A percentile compares a stretch with the other conserved stretches of the same genome.
phyloP scores from a whole-genome alignment of 768 basidiomycete genomes.

The Boletus tomentosulus region DNA sequence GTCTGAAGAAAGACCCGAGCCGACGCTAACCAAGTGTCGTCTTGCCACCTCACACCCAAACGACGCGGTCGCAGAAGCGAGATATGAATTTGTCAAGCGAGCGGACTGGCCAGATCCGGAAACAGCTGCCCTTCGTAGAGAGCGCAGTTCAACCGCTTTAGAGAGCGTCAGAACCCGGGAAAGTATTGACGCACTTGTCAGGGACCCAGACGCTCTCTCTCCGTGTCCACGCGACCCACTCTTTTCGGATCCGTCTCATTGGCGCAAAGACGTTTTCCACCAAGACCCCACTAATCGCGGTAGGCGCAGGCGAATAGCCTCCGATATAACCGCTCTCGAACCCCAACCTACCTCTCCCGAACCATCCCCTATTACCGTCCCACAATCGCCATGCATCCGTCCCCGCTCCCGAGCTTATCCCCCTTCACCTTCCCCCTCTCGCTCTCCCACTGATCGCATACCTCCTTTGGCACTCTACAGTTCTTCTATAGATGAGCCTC shows the following conservation, averaged over 20 bases:
- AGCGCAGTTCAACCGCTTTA: conserved; percentile 59
- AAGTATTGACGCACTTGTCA: conserved; percentile 21
- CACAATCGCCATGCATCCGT: conserved; percentile 39
- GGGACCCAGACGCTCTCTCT: conserved; percentile 18
- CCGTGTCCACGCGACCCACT: conserved; percentile 41
- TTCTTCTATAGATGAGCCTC: conserved; percentile 8
- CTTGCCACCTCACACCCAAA: conserved; percentile 37
- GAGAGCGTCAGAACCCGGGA: conserved; percentile 57
- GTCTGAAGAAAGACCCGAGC: conserved; percentile 40
- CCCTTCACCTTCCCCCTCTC: conserved; percentile 49
- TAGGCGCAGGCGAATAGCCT: conserved; percentile 53
- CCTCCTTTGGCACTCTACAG: conserved; percentile 28
- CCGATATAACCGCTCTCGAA: conserved; percentile 37
- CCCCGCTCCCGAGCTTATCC: conserved; percentile 47
- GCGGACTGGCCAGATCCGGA: conserved; percentile 85
- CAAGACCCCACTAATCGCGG: conserved; percentile 49
- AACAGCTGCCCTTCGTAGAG: conserved; percentile 62
- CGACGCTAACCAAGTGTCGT: conserved; percentile 26
- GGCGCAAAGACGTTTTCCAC: conserved; percentile 50
- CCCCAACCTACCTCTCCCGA: conserved; percentile 28
- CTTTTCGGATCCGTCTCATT: conserved; percentile 47
- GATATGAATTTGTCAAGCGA: conserved; percentile 79
- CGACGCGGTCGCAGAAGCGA: conserved; percentile 58
- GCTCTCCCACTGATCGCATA: conserved; percentile 37
- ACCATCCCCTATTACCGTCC: conserved; percentile 21